A percentile compares a stretch with the other conserved stretches of the same genome.
Evolutionary conservation across 2,329 filamentous ascomycete species (phyloP).

Genomic region (Parafenestella ontariensis): DNA sequence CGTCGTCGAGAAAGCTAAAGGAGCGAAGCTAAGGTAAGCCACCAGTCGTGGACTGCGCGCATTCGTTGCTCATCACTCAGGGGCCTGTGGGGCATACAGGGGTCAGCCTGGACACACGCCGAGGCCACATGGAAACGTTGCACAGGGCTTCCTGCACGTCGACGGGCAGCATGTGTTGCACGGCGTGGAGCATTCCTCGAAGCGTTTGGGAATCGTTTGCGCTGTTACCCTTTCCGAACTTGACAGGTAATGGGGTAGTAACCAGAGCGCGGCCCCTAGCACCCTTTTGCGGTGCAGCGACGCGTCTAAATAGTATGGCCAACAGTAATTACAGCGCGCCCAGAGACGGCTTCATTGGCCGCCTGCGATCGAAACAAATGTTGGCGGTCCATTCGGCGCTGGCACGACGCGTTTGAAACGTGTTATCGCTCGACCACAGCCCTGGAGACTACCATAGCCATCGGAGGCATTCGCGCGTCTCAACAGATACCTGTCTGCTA

Average conservation of each 20-base stretch:
- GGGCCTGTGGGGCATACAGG: conserved; percentile 3
- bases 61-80: conserved; percentile 4
- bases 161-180: conserved; percentile 7
- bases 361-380: conserved; percentile 1
- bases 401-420: conserved; percentile 9
- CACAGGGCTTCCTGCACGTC: conserved; percentile 4
- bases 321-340: conserved; percentile 10
- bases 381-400: conserved; percentile 3
- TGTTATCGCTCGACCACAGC: not conserved
- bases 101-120: conserved; percentile 1
- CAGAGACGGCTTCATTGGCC: not conserved
- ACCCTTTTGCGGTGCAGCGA: conserved; percentile 6
- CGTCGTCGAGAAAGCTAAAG: conserved; percentile 26
- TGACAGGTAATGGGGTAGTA: no score
- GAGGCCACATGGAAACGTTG: conserved; percentile 10
- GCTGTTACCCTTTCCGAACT: no score
- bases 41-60: conserved; percentile 3
- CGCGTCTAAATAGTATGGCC: conserved; percentile 20
- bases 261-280: not conserved
- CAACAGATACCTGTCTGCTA: not conserved
- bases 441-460: not conserved
- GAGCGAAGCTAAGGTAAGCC: conserved; percentile 23
- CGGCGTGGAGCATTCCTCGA: conserved; percentile 9
- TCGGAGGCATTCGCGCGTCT: not conserved
- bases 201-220: not conserved